A percentile compares a stretch with the other conserved stretches of the same genome.
Conservation (phyloP, 23 red algal genomes). For the Chondrus crispus region DNA sequence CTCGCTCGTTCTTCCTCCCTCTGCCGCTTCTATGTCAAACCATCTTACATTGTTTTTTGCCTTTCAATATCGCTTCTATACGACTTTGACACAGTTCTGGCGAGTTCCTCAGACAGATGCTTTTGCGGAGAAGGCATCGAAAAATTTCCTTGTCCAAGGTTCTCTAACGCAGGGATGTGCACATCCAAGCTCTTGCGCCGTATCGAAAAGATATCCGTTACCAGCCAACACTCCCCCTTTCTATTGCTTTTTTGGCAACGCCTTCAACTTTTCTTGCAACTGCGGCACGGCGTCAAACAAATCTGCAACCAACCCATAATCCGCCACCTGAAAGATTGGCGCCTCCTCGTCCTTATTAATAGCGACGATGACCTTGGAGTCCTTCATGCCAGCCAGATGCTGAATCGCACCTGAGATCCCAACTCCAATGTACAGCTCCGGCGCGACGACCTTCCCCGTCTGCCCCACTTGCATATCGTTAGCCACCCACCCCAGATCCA, state of each 20-base stretch:
- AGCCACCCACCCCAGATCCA: constrained; percentile 83
- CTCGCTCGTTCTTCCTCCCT: too few relatives aligned
- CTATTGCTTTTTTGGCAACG: constrained; percentile 33
- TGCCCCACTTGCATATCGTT: constrained; percentile 99
- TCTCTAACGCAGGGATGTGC: too few relatives aligned
- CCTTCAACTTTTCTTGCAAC: constrained; percentile 58
- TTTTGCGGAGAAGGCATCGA: too few relatives aligned
- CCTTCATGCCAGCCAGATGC: constrained; percentile 98
- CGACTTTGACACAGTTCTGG: too few relatives aligned
- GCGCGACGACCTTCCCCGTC: constrained; percentile 94
- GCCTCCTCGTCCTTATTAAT: constrained; percentile 99
- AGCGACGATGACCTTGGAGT: constrained; percentile 91
- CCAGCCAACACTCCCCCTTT: too few relatives aligned
- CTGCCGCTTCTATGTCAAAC: too few relatives aligned
- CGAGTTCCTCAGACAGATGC: too few relatives aligned
- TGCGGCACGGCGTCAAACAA: constrained; percentile 94
- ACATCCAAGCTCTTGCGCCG: too few relatives aligned
- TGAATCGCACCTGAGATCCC: constrained; percentile 93
- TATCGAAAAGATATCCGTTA: too few relatives aligned
- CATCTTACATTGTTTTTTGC: too few relatives aligned
- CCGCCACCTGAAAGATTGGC: constrained; percentile 92
- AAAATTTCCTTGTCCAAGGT: too few relatives aligned
- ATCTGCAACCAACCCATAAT: constrained; percentile 95
- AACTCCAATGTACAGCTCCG: constrained; percentile 93
- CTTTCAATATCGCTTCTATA: too few relatives aligned